phyloP scores from a whole-genome alignment of 2,329 filamentous ascomycete genomes.

The Xylaria polymorpha region DNA sequence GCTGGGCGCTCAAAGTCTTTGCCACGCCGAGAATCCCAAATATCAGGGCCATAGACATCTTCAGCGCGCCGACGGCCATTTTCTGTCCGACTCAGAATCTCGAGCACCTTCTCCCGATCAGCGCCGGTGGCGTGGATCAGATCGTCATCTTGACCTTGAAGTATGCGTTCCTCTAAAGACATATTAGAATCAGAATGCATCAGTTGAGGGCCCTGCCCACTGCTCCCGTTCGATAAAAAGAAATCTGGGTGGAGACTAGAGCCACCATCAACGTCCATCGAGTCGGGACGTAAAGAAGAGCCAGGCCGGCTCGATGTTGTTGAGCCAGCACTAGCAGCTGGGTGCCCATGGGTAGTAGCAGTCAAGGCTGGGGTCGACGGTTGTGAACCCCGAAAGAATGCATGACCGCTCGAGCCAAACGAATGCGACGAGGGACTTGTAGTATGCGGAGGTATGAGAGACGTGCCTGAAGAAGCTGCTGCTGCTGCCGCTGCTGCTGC shows the following conservation, averaged over 20 bases:
- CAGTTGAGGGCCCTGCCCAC: constrained; percentile 56
- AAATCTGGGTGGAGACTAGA: constrained; percentile 57
- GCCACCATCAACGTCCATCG: constrained; percentile 54
- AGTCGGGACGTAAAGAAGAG: constrained; percentile 51
- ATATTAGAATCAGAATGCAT: constrained; percentile 55
- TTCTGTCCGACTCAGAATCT: constrained; percentile 64
- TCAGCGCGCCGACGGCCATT: constrained; percentile 62
- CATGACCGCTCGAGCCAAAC: constrained; percentile 49
- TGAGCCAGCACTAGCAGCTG: constrained; percentile 51
- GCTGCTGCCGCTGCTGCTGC: constrained; percentile 43
- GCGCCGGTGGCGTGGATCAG: constrained; percentile 59
- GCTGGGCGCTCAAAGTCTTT: constrained; percentile 40
- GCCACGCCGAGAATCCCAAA: constrained; percentile 57
- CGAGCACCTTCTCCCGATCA: constrained; percentile 63
- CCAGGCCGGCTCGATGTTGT: constrained; percentile 51
- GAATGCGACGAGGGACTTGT: constrained; percentile 53
- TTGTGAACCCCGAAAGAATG: constrained; percentile 53
- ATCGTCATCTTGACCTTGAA: constrained; percentile 59
- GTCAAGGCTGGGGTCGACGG: constrained; percentile 53
- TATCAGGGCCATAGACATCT: constrained; percentile 62
- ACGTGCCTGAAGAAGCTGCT: constrained; percentile 39
- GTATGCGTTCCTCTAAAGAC: constrained; percentile 63
- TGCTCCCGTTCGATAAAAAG: constrained; percentile 53
- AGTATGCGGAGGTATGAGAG: constrained; percentile 45
- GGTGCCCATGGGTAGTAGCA: constrained; percentile 51